These are phyloP conservation scores for Cairneyella variabilis DNA, from an alignment of 495 filamentous ascomycete species.

Conservation along the genomic window DNA sequence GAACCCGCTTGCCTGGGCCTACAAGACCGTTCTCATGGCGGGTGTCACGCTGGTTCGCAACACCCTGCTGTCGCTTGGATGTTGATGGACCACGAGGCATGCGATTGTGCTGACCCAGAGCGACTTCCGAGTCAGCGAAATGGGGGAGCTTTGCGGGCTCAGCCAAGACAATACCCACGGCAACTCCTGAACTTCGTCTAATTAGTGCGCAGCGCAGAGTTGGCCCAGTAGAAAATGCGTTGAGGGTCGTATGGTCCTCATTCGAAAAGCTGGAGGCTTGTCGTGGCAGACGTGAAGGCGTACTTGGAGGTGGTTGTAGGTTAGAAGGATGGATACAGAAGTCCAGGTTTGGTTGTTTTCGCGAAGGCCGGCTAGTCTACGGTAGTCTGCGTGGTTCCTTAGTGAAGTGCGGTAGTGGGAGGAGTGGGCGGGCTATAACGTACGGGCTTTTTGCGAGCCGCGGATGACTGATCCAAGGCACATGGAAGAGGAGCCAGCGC, in stretches of 20 bases:
- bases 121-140: conserved; percentile 27
- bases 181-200: no score
- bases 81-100: conserved; percentile 53
- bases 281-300: not conserved
- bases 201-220: no score
- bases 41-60: conserved; percentile 66
- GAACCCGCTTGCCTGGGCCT: conserved; percentile 77
- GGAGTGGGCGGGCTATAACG: not conserved
- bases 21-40: conserved; percentile 86
- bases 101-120: conserved; percentile 48
- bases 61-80: conserved; percentile 62
- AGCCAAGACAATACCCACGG: no score
- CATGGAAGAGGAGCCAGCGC: not conserved
- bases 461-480: not conserved
- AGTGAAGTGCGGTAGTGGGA: not conserved
- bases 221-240: not conserved
- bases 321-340: not conserved
- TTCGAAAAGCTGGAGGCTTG: not conserved
- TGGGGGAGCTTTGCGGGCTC: no score
- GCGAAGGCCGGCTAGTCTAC: not conserved
- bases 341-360: not conserved
- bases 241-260: not conserved
- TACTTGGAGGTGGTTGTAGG: not conserved
- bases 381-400: not conserved
- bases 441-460: not conserved